phyloP scores from a whole-genome alignment of 2,329 filamentous ascomycete species.

The Dothideomycetes sp. region DNA sequence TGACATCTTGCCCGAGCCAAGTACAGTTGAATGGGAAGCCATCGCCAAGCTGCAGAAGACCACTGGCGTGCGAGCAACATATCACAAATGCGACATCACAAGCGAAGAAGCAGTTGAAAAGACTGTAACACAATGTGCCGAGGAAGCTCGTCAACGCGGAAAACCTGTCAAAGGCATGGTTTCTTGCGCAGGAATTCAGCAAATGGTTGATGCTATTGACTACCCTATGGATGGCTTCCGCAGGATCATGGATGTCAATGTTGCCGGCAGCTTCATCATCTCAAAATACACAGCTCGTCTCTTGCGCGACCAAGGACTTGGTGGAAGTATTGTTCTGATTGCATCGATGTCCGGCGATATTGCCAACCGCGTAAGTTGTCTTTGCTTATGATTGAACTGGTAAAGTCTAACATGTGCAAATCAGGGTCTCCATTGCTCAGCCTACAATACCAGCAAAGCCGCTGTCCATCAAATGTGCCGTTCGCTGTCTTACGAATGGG shows the following conservation, averaged over 20 bases:
- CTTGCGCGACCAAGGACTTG: constrained; percentile 26
- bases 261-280: constrained; percentile 31
- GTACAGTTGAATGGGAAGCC: constrained; percentile 24
- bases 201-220: constrained; percentile 28
- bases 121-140: constrained; percentile 26
- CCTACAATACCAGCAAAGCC: constrained; percentile 20
- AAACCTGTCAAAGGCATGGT: constrained; percentile 37
- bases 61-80: constrained; percentile 50
- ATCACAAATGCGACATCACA: constrained; percentile 30
- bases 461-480: constrained; percentile 31
- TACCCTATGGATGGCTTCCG: constrained; percentile 28
- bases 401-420: not conserved
- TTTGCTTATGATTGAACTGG: not conserved
- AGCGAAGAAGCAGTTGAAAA: constrained; percentile 29
- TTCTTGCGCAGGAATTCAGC: constrained; percentile 33
- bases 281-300: constrained; percentile 29
- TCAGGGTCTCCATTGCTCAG: constrained; percentile 29
- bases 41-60: constrained; percentile 33
- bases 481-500: constrained; percentile 24
- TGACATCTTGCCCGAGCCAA: constrained; percentile 53
- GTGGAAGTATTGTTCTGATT: constrained; percentile 21
- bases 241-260: constrained; percentile 30
- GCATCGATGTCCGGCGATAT: constrained; percentile 69
- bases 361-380: constrained; percentile 50
- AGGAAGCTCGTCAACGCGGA: constrained; percentile 32